Evolutionary conservation across 2,329 filamentous ascomycete genomes (phyloP).

Genomic region (Arthrobotrys megalospora): DNA sequence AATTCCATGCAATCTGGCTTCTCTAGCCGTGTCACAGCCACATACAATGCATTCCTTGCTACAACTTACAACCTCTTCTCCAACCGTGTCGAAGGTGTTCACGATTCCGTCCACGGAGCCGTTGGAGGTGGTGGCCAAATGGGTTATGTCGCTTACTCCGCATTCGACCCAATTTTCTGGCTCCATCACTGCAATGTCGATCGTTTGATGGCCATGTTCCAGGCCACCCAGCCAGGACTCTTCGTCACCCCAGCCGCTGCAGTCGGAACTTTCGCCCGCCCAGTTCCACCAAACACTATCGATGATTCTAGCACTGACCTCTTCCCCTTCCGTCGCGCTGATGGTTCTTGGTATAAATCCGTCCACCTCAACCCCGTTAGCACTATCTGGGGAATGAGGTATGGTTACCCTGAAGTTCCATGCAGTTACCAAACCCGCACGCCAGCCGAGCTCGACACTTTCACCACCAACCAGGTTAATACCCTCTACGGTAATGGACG

Average conservation of each 20-base stretch:
- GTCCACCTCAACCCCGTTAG: constrained; percentile 41
- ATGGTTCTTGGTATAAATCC: constrained; percentile 52
- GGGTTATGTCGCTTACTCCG: constrained; percentile 70
- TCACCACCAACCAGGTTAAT: constrained; percentile 60
- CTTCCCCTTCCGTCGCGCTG: constrained; percentile 55
- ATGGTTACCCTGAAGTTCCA: constrained; percentile 60
- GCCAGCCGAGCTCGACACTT: constrained; percentile 50
- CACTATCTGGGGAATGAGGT: constrained; percentile 57
- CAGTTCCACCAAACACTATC: constrained; percentile 36
- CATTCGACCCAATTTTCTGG: constrained; percentile 65
- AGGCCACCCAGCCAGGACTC: constrained; percentile 63
- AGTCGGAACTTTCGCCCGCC: constrained; percentile 58
- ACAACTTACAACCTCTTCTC: constrained; percentile 61
- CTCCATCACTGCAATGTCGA: constrained; percentile 63
- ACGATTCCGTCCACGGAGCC: constrained; percentile 71
- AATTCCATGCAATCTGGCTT: constrained; percentile 44
- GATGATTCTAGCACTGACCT: constrained; percentile 49
- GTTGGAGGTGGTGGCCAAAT: constrained; percentile 71
- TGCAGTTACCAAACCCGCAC: constrained; percentile 47
- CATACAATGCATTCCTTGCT: constrained; percentile 53
- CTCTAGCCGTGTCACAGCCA: constrained; percentile 30
- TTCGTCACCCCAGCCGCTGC: constrained; percentile 49
- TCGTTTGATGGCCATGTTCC: constrained; percentile 65
- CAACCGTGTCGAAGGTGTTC: constrained; percentile 68
- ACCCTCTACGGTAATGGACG: constrained; percentile 58